Conservation (phyloP, 2,329 filamentous ascomycete species). For the Cordyceps cateniannulata region DNA sequence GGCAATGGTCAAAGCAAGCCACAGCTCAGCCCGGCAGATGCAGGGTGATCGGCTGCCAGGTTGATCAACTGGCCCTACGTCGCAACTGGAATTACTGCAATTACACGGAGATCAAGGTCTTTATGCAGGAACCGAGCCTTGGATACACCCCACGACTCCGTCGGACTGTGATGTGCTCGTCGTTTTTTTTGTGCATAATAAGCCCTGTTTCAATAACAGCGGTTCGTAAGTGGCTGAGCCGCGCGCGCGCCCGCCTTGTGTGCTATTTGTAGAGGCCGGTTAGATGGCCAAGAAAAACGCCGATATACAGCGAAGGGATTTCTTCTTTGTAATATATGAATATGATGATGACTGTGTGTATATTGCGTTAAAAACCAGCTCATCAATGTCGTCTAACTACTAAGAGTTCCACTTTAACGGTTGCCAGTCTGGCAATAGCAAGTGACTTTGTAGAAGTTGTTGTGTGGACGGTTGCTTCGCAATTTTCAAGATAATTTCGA, state of each 20-base stretch:
- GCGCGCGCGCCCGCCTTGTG: not conserved
- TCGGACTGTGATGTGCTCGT: too few species aligned
- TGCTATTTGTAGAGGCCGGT: not conserved
- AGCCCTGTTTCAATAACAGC: constrained; percentile 4
- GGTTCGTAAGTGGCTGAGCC: not conserved
- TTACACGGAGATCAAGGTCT: not conserved
- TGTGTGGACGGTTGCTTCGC: not conserved
- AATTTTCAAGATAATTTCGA: too few species aligned
- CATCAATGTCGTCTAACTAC: too few species aligned
- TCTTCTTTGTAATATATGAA: too few species aligned
- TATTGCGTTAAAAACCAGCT: not conserved
- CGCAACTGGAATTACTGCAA: not conserved
- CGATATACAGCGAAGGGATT: not conserved
- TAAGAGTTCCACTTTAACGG: not conserved
- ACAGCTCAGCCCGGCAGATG: not conserved
- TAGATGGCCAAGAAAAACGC: not conserved
- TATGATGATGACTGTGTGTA: not conserved
- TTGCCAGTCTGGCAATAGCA: too few species aligned
- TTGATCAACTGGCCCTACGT: not conserved
- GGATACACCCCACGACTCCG: not conserved
- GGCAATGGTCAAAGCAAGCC: too few species aligned
- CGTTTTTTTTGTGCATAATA: not conserved
- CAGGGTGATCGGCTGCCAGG: constrained; percentile 1
- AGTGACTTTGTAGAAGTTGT: not conserved
- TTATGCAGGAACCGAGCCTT: not conserved